Base-by-base conservation (phyloP, 305 asterid species). In the Coffea humblotiana region DNA sequence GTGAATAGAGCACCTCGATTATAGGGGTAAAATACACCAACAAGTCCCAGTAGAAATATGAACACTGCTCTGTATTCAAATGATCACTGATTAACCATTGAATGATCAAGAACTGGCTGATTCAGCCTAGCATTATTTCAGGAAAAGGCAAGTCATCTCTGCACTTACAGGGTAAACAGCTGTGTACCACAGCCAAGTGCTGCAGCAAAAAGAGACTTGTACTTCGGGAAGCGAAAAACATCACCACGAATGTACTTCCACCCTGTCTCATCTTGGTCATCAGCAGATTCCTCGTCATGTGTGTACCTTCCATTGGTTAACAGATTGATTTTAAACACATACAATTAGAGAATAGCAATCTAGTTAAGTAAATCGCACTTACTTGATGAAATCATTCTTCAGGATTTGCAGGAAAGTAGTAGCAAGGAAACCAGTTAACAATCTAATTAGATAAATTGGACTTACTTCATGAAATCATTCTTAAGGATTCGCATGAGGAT, bases 181-280 rank as follows among this genome's bases (percentile, higher is more conserved):
- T 93, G 98, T 35, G 96, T 87, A 75, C 97, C 98, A 86, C 90
- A 88, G 74, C 98, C 98, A 73, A 93, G 87, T 23, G 92, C 85
- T 47, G 98, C 95, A 63, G 98, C 90, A 75, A 93, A 88, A 77
- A 90, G 74, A 10, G 97, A 93, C 83, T 90, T 92, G 89, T 89
- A 82, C 81, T 89, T 88, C 0, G 96, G 98, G 85, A 84, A 93
- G 86, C 98, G 87, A 84, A 93, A 93, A 67, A 90, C 94, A 87
- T 92, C 97, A 68, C 97, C 94, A 84, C 90, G 95, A 52, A 92
- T 91, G 82, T 90, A 91, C 76, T 93, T 93, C 97, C 98, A 93
- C 63, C 98, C 97, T 75, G 89, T 90, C 85, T 92, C 98, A 87
- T 93, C 98, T 83, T 87, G 95, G 83, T 90, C 97, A 67, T 92